Conservation (phyloP, 768 basidiomycete species). For the Suillus fuscotomentosus region DNA sequence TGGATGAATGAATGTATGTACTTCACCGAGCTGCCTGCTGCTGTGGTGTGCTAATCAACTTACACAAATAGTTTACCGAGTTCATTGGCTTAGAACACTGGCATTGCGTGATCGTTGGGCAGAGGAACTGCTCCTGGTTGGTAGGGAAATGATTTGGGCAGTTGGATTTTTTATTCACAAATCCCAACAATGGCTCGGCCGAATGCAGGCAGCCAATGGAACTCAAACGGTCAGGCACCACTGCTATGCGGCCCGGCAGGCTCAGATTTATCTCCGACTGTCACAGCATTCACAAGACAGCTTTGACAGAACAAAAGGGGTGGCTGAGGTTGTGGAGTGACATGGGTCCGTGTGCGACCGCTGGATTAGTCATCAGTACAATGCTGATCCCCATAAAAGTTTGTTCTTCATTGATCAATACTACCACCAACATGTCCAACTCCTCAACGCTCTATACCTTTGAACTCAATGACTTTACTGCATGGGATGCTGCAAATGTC, state of each 20-base stretch:
- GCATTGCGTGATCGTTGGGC: too few species aligned
- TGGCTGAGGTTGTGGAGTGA: neutral
- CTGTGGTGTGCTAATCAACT: too few species aligned
- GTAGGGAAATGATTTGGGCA: too few species aligned
- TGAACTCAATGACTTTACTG: neutral
- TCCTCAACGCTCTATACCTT: neutral
- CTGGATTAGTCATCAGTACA: neutral
- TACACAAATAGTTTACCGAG: too few species aligned
- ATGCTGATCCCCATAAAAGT: neutral
- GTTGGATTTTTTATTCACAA: too few species aligned
- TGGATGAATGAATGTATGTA: too few species aligned
- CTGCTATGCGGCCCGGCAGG: neutral
- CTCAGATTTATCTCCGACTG: neutral
- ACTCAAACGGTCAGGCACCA: too few species aligned
- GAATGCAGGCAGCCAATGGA: too few species aligned
- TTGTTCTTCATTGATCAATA: neutral
- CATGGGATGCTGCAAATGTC: neutral
- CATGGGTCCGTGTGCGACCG: neutral
- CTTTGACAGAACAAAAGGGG: neutral
- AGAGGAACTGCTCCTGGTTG: too few species aligned
- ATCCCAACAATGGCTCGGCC: too few species aligned
- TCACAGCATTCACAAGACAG: neutral
- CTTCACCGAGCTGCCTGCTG: rapidly evolving
- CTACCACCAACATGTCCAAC: neutral
- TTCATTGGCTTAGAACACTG: too few species aligned